These are phyloP conservation scores for Austroboletus niveus DNA, from an alignment of 1,284 basidiomycete genomes.

Conservation along the genomic window DNA sequence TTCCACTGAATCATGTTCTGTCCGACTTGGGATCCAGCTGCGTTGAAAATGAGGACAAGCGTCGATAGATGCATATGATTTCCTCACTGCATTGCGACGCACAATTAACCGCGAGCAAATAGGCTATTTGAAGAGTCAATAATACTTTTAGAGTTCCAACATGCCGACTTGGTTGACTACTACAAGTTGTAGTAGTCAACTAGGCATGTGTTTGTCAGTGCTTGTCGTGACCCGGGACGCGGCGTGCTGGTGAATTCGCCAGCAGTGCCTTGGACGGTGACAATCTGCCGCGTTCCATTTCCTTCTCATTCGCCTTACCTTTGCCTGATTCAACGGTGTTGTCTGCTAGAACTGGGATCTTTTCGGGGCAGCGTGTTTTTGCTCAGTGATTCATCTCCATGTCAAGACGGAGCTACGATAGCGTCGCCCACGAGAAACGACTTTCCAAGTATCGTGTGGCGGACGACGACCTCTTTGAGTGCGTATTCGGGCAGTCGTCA, in stretches of 20 bases:
- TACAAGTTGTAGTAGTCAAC: too few species aligned
- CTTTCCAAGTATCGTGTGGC: conserved; percentile 71
- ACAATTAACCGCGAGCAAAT: too few species aligned
- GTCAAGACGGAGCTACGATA: conserved; percentile 70
- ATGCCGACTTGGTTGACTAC: too few species aligned
- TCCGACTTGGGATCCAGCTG: too few species aligned
- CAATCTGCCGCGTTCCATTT: neutral
- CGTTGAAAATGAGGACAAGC: too few species aligned
- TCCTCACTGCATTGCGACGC: neutral
- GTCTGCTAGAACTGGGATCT: conserved; percentile 4
- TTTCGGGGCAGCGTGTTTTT: conserved; percentile 2
- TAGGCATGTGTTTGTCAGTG: neutral
- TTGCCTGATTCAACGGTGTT: neutral
- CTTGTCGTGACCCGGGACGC: neutral
- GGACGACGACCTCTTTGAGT: conserved; percentile 84
- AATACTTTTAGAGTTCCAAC: too few species aligned
- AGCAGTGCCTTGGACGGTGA: neutral
- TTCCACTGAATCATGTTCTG: too few species aligned
- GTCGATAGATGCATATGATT: neutral
- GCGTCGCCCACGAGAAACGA: conserved; percentile 64
- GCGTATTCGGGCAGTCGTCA: conserved; percentile 20
- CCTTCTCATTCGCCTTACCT: neutral
- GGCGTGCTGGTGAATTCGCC: neutral
- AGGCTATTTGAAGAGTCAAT: neutral
- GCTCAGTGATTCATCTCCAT: conserved; percentile 30